A percentile compares a stretch with the other conserved stretches of the same genome.
These are phyloP conservation scores for Hyaloperonospora arabidopsidis DNA, from an alignment of 352 stramenopile genomes.

Conservation along the genomic window DNA sequence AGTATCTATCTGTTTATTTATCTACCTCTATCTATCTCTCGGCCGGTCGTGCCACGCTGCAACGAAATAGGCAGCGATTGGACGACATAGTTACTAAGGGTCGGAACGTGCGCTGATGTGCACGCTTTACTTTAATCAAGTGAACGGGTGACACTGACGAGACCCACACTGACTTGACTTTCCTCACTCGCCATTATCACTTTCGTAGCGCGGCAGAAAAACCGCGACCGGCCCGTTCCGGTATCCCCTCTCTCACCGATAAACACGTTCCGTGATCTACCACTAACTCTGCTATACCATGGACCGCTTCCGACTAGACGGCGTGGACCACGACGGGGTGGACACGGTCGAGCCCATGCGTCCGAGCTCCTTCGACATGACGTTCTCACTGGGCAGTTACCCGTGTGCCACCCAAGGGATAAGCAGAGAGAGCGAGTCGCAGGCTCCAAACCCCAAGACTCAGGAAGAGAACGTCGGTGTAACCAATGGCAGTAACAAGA, in stretches of 20 bases:
- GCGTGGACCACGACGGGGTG: conserved; percentile 66
- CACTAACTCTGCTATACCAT: conserved; percentile 32
- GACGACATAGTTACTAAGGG: conserved; percentile 18
- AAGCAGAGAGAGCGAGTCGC: conserved; percentile 22
- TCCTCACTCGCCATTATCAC: conserved; percentile 12
- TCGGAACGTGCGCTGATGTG: conserved; percentile 20
- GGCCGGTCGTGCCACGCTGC: conserved; percentile 16
- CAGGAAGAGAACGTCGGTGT: conserved; percentile 20
- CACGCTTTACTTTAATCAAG: conserved; percentile 17
- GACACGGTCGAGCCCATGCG: conserved; percentile 81
- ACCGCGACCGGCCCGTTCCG: conserved; percentile 1
- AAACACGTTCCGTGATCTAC: not conserved
- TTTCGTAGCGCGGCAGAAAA: conserved; percentile 19
- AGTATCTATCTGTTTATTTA: too few species aligned
- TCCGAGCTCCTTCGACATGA: conserved; percentile 85
- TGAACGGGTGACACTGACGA: conserved; percentile 14
- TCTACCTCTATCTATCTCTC: not conserved
- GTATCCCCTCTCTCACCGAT: not conserved
- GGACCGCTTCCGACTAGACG: conserved; percentile 77
- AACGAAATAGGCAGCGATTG: conserved; percentile 17
- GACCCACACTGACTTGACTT: conserved; percentile 9
- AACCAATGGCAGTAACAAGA: conserved; percentile 6
- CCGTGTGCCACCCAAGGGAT: conserved; percentile 20
- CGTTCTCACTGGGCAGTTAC: conserved; percentile 67
- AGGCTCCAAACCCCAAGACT: conserved; percentile 18